Conservation (phyloP, 2,329 filamentous ascomycete species). For the Myriosclerotinia scirpicola region DNA sequence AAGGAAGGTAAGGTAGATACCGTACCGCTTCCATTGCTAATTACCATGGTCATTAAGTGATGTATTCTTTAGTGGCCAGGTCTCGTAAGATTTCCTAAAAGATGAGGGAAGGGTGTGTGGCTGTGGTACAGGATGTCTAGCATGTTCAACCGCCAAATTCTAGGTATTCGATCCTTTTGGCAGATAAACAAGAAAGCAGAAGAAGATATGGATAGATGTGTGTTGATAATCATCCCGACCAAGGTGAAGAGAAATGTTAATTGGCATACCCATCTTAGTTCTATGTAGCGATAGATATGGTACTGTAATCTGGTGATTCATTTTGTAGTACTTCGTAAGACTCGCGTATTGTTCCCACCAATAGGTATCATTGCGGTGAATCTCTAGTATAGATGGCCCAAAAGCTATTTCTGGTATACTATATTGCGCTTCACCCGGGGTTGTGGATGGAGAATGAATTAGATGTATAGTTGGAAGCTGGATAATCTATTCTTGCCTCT, state of each 20-base stretch:
- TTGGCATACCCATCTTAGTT: background rate
- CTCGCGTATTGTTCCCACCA: background rate
- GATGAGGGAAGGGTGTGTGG: background rate
- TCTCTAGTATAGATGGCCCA: background rate
- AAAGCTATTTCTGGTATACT: background rate
- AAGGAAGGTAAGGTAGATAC: background rate
- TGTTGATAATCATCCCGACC: background rate
- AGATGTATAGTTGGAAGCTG: too few species aligned
- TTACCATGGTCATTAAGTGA: background rate
- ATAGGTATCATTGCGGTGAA: background rate
- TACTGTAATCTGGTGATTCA: background rate
- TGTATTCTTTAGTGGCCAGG: background rate
- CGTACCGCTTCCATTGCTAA: background rate
- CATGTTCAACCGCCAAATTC: background rate
- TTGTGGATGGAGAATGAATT: background rate
- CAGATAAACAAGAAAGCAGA: background rate
- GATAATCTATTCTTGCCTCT: background rate
- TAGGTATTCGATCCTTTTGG: background rate
- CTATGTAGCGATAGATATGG: background rate
- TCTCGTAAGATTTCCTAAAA: slow-evolving; percentile 6
- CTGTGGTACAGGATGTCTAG: background rate
- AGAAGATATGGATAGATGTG: background rate
- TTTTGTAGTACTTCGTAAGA: background rate
- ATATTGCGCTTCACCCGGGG: background rate
- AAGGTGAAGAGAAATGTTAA: background rate